Evolutionary conservation across 2,329 filamentous ascomycete genomes (phyloP), one percentile per base, ranked within the genome.

Genomic region (Karstenula rhodostoma): DNA sequence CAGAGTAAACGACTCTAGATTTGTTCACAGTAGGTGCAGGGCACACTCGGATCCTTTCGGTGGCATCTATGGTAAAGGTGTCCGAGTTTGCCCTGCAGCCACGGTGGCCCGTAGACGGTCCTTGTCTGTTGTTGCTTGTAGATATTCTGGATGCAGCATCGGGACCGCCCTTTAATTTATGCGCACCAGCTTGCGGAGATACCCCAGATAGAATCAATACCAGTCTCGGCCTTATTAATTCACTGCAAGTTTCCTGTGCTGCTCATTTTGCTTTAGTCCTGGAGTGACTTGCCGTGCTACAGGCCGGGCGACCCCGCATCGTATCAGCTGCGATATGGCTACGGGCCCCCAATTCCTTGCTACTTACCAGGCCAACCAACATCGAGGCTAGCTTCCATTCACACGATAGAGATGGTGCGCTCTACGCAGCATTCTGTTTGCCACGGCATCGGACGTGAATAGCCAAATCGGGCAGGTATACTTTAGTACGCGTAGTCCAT

Each of bases 1-100:
- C 65, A 19, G 71, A 69, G 44, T 74, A 51, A 23, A 17, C 13
- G 46, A 19, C 33, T 29, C 8, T 7, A 9, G 40, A 23, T 9
- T 9, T 8, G 3, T 40, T 42, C 17, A 19, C 42, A 9, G 8
- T 9, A 9, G 29, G 8, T 9, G 8, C 2, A 2, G 29, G 29
- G 29, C 7, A 32, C 8, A 32, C 29, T 9, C 29, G 29, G 7
- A 32, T 5, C 29, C 29, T 32, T 32, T 32, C n/a, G n/a, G n/a
- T n/a, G n/a, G n/a, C n/a, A n/a, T 5, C 29, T 9, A 32, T 10
- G 29, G 29, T 9, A 6, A 32, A 32, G 8, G 29, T 6, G 8
- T 32, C 29, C 29, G 29, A 32, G 29, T 5, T 32, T 32, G 8
- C 8, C 4, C 29, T 32, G 29, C 29, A 32, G 2, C 29, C 29